Conservation (phyloP, 2,329 filamentous ascomycete species). For the Epichloe uncinata region DNA sequence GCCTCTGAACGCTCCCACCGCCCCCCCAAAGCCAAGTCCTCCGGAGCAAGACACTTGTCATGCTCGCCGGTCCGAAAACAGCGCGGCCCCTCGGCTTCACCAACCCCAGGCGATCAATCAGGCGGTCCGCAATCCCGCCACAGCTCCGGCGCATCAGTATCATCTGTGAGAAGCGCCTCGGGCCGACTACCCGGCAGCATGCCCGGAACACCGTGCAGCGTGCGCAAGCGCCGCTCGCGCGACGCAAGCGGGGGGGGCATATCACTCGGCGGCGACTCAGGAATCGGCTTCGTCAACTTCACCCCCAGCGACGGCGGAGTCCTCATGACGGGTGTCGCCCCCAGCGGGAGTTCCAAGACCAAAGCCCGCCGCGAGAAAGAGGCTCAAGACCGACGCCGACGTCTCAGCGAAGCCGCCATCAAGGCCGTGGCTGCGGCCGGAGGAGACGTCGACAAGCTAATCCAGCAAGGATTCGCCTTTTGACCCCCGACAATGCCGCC, state of each 20-base stretch:
- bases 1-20: slow-evolving; percentile 26
- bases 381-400: slow-evolving; percentile 60
- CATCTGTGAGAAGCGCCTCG: slow-evolving; percentile 23
- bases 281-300: slow-evolving; percentile 72
- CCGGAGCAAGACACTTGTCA: slow-evolving; percentile 36
- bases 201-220: slow-evolving; percentile 26
- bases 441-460: slow-evolving; percentile 46
- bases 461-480: slow-evolving; percentile 36
- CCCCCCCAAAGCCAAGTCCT: slow-evolving; percentile 39
- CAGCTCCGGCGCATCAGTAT: slow-evolving; percentile 25
- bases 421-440: slow-evolving; percentile 58
- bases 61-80: slow-evolving; percentile 29
- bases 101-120: slow-evolving; percentile 20
- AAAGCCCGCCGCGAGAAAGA: slow-evolving; percentile 88
- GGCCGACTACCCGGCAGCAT: slow-evolving; percentile 20
- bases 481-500: slow-evolving; percentile 9
- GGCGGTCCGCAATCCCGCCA: slow-evolving; percentile 20
- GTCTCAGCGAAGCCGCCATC: slow-evolving; percentile 53
- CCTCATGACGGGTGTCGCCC: slow-evolving; percentile 76
- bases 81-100: slow-evolving; percentile 26
- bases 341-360: slow-evolving; percentile 83
- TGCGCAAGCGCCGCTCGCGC: slow-evolving; percentile 26
- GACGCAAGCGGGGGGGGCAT: slow-evolving; percentile 19
- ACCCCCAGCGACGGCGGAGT: slow-evolving; percentile 66
- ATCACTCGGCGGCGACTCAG: slow-evolving; percentile 15